A percentile compares a stretch with the other conserved stretches of the same genome.
Conservation (phyloP, 2,329 filamentous ascomycete species). For the Scorias spongiosa region DNA sequence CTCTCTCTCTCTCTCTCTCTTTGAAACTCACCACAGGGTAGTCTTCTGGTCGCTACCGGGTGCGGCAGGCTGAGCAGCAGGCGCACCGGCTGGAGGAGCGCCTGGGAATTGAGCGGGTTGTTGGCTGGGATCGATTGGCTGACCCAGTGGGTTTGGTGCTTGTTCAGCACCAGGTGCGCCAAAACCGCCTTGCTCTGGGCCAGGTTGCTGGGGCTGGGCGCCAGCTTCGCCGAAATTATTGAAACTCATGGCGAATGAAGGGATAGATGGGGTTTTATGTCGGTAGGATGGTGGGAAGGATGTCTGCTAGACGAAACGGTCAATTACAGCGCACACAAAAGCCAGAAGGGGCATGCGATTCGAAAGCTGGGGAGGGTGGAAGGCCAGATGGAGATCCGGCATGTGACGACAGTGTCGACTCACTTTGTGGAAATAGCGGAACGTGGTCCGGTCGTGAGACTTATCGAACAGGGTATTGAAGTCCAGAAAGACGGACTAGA, state of each 20-base stretch:
- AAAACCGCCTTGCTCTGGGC: conserved; percentile 13
- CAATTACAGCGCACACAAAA: too few species aligned
- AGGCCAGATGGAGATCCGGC: too few species aligned
- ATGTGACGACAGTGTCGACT: too few species aligned
- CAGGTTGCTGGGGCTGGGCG: conserved; percentile 39
- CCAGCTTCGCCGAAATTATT: conserved; percentile 47
- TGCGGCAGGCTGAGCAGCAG: conserved; percentile 16
- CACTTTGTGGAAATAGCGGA: too few species aligned
- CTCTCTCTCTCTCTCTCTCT: conserved; percentile 1
- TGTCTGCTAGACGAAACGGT: too few species aligned
- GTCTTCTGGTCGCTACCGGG: conserved; percentile 33
- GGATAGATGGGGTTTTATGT: conserved; percentile 1
- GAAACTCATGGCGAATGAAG: conserved; percentile 43
- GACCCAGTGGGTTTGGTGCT: conserved; percentile 39
- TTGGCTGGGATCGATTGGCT: conserved; percentile 40
- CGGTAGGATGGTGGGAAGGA: neutral
- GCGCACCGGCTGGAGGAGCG: conserved; percentile 29
- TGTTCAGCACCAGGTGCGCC: conserved; percentile 39
- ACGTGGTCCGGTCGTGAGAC: too few species aligned
- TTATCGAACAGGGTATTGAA: too few species aligned
- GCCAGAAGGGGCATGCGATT: too few species aligned
- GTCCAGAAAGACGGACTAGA: too few species aligned
- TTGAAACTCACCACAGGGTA: conserved; percentile 33
- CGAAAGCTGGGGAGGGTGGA: too few species aligned
- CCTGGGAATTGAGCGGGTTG: conserved; percentile 24